Conservation (phyloP, 805 yeast genomes). For the Sugiyamaella smithiae region DNA sequence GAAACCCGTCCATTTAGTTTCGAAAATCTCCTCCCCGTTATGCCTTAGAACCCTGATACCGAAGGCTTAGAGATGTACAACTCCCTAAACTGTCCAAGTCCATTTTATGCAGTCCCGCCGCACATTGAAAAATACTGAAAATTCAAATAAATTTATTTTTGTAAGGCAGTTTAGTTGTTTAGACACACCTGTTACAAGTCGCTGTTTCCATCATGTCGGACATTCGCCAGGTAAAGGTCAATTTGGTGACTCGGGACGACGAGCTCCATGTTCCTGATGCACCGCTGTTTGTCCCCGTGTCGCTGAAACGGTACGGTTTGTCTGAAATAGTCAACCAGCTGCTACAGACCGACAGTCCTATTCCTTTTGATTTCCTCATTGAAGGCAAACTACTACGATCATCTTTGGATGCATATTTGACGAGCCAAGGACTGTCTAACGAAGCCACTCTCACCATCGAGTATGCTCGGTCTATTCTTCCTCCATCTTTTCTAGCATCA, state of each 20-base stretch:
- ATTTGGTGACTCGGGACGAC: slow-evolving; percentile 75
- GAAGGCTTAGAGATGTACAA: no score
- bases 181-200: no score
- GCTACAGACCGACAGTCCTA: slow-evolving; percentile 54
- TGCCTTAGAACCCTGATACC: no score
- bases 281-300: slow-evolving; percentile 84
- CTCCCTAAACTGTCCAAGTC: no score
- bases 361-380: slow-evolving; percentile 90
- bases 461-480: slow-evolving; percentile 87
- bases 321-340: slow-evolving; percentile 95
- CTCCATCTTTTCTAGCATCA: slow-evolving; percentile 88
- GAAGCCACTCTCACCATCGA: slow-evolving; percentile 80
- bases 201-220: no score
- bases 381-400: slow-evolving; percentile 79
- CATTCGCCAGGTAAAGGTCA: slow-evolving; percentile 62
- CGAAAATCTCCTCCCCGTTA: no score
- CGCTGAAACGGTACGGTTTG: slow-evolving; percentile 83
- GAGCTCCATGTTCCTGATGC: slow-evolving; percentile 68
- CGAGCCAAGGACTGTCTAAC: slow-evolving; percentile 70
- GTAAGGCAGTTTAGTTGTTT: no score
- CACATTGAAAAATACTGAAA: neutral
- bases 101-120: no score
- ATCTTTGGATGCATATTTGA: slow-evolving; percentile 75
- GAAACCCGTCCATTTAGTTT: slow-evolving; percentile 42
- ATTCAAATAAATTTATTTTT: neutral